A percentile compares a stretch with the other conserved stretches of the same genome.
Conservation (phyloP, 106 monocot genomes). For the Platanthera guangdongensis region DNA sequence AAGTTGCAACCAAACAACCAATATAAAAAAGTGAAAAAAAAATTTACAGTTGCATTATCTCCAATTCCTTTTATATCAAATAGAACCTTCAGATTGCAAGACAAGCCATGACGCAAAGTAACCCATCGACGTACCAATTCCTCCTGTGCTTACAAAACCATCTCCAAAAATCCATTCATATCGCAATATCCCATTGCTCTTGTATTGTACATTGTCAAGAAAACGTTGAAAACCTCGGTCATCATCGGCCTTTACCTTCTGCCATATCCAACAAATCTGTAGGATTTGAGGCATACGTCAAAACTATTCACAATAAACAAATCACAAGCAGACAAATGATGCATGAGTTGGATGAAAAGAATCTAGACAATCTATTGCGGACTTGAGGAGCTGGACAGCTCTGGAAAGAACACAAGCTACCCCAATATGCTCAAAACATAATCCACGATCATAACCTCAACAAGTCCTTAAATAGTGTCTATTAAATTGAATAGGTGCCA, state of each 20-base stretch:
- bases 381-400: not conserved
- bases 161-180: constrained; percentile 96
- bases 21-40: too few relatives aligned
- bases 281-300: constrained; percentile 1
- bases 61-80: too few relatives aligned
- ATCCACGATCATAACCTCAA: not conserved
- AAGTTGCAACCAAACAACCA: too few relatives aligned
- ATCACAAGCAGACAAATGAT: not conserved
- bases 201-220: constrained; percentile 95
- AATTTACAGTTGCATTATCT: too few relatives aligned
- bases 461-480: not conserved
- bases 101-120: not conserved
- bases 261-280: constrained; percentile 97
- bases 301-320: not conserved
- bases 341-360: not conserved
- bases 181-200: constrained; percentile 83
- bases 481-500: not conserved
- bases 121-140: constrained; percentile 50
- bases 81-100: not conserved
- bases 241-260: constrained; percentile 72
- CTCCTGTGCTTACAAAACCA: constrained; percentile 97
- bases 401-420: not conserved
- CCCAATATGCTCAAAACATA: not conserved
- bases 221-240: constrained; percentile 83
- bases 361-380: not conserved